Evolutionary conservation across 257 asterid genomes (phyloP), one percentile per base, ranked within the genome.

Genomic region (Gardenia jasminoides): DNA sequence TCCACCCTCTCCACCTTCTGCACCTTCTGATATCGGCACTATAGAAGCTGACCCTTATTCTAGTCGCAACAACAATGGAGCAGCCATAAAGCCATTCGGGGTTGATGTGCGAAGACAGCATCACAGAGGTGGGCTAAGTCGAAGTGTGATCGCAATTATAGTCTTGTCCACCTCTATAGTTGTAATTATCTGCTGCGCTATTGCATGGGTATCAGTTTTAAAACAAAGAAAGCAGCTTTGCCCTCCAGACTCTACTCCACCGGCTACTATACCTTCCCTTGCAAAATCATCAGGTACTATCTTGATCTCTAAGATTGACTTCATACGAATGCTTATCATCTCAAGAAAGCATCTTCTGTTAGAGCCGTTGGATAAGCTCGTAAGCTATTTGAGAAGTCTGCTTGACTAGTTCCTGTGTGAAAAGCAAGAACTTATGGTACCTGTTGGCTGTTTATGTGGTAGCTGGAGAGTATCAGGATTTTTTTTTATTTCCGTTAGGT

Each of bases 1-100:
- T 48, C 99, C 99, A 20, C 90, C 91, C 9, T 88, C 99, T 81
- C 98, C 98, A 24, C 98, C 98, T 83, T 88, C 91, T 80, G 93
- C 97, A 80, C 84, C 91, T 64, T 89, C 93, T 33, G 80, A 91
- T 82, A 75, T 84, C 80, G 87, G 90, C 79, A 85, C 87, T 84
- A 80, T 88, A 67, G 74, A 89, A 56, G 87, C 90, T 68, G 89
- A 87, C 59, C 97, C 97, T 4, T 93, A 93, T 80, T 88, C 97
- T 61, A 92, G 92, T 56, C 85, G 24, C 41, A 90, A 78, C 67
- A 88, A 88, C 79, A 90, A 89, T 52, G 90, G 87, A 71, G 88
- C 87, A 85, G 79, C 91, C 50, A 67, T 84, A 41, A 87, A 93
- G 85, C 99, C 99, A 56, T 86, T 92, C 43, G 98, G 99, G 74